A percentile compares a stretch with the other conserved stretches of the same genome.
These are phyloP conservation scores for Ceratocystis lukuohia DNA, from an alignment of 2,329 filamentous ascomycete species.

Conservation along the genomic window DNA sequence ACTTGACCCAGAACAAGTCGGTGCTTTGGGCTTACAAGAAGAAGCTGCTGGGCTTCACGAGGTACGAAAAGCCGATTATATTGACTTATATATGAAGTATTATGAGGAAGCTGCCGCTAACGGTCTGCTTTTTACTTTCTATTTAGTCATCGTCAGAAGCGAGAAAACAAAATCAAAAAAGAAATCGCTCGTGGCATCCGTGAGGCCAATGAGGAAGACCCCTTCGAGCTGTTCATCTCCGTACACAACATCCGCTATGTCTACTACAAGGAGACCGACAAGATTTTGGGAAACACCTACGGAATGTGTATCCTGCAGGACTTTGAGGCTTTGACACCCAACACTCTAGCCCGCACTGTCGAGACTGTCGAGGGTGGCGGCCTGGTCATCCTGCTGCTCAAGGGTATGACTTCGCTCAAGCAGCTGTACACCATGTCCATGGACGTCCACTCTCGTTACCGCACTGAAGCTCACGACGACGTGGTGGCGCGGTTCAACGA, in stretches of 20 bases:
- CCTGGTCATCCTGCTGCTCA: slow-evolving; percentile 75
- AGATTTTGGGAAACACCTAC: slow-evolving; percentile 94
- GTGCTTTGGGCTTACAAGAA: slow-evolving; percentile 99
- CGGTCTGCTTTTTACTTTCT: neutral
- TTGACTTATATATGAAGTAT: no score
- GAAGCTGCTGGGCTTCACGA: slow-evolving; percentile 86
- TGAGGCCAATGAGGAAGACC: slow-evolving; percentile 83
- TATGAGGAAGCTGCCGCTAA: neutral
- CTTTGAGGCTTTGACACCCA: slow-evolving; percentile 96
- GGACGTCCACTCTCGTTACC: slow-evolving; percentile 93
- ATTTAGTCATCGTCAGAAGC: slow-evolving; percentile 80
- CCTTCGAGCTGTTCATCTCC: slow-evolving; percentile 94
- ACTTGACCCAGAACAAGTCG: slow-evolving; percentile 81
- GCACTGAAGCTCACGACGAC: slow-evolving; percentile 90
- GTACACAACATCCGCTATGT: slow-evolving; percentile 96
- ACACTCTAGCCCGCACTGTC: slow-evolving; percentile 82
- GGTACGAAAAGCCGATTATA: slow-evolving; percentile 28
- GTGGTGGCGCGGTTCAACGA: slow-evolving; percentile 96
- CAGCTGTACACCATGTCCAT: slow-evolving; percentile 94
- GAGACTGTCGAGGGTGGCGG: slow-evolving; percentile 97
- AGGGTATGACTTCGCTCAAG: slow-evolving; percentile 93
- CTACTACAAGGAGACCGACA: slow-evolving; percentile 99
- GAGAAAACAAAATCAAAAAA: slow-evolving; percentile 95
- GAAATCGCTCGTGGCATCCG: slow-evolving; percentile 91
- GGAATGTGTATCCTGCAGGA: slow-evolving; percentile 98